Conservation (phyloP, 352 stramenopile genomes). For the Phytophthora cactorum region DNA sequence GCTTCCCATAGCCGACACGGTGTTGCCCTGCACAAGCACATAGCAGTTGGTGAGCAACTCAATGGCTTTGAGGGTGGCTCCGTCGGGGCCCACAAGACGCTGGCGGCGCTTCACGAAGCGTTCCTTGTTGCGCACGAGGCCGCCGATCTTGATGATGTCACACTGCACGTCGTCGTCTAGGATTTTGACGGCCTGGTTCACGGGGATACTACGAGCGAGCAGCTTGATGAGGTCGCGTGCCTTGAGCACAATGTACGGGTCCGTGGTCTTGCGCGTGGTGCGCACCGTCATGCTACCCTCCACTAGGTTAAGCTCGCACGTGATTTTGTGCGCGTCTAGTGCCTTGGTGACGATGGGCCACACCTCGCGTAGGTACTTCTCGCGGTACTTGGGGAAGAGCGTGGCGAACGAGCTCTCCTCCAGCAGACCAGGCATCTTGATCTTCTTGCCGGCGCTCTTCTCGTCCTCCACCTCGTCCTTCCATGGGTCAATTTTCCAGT, state of each 20-base stretch:
- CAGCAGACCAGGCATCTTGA: slow-evolving; percentile 88
- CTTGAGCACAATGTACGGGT: slow-evolving; percentile 99
- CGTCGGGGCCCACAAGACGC: slow-evolving; percentile 97
- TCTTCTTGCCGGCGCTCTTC: slow-evolving; percentile 72
- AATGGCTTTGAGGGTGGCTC: slow-evolving; percentile 97
- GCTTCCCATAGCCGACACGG: slow-evolving; percentile 90
- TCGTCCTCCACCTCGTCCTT: slow-evolving; percentile 83
- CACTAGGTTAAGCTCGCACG: slow-evolving; percentile 98
- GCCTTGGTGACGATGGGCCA: slow-evolving; percentile 98
- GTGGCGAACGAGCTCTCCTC: slow-evolving; percentile 99
- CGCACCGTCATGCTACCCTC: slow-evolving; percentile 93
- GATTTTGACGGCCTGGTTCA: slow-evolving; percentile 96
- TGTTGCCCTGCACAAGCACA: slow-evolving; percentile 99
- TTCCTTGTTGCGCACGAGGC: slow-evolving; percentile 99
- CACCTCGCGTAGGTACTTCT: slow-evolving; percentile 99
- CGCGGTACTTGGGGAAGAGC: slow-evolving; percentile 99
- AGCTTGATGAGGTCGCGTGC: slow-evolving; percentile 99
- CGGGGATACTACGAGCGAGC: slow-evolving; percentile 96
- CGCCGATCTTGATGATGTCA: slow-evolving; percentile 99
- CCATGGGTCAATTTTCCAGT: slow-evolving; percentile 97
- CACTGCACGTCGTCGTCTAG: slow-evolving; percentile 98
- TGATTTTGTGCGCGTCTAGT: slow-evolving; percentile 95
- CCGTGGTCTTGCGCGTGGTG: slow-evolving; percentile 96
- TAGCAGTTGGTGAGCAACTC: slow-evolving; percentile 99
- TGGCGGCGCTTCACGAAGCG: slow-evolving; percentile 99